These are phyloP conservation scores for Leishmania tropica DNA, from an alignment of 208 protist species.

Conservation along the genomic window DNA sequence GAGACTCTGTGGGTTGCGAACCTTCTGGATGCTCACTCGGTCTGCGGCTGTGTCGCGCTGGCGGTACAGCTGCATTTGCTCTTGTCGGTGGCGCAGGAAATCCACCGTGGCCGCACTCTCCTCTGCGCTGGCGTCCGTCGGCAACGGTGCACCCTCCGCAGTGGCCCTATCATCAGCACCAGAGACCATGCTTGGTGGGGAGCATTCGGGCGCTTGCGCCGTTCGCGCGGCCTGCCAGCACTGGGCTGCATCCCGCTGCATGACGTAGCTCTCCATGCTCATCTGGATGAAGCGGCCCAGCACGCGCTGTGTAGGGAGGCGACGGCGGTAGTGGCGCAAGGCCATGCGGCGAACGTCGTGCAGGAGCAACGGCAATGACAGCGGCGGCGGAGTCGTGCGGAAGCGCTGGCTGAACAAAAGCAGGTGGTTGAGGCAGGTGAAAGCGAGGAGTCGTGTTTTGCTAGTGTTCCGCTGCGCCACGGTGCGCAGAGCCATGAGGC, in stretches of 20 bases:
- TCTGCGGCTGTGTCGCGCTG: conserved; percentile 51
- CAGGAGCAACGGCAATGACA: conserved; percentile 33
- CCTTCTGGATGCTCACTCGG: conserved; percentile 67
- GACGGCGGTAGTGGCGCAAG: conserved; percentile 62
- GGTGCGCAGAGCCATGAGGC: conserved; percentile 49
- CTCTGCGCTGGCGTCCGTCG: conserved; percentile 2
- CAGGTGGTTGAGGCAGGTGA: conserved; percentile 77
- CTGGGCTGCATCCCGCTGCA: conserved; percentile 62
- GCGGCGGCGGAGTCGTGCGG: conserved; percentile 28
- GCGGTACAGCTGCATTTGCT: conserved; percentile 73
- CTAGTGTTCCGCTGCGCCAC: conserved; percentile 60
- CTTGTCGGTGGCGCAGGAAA: conserved; percentile 62
- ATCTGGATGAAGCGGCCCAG: conserved; percentile 75
- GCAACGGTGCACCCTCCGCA: neutral
- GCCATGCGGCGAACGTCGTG: conserved; percentile 63
- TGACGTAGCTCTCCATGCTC: conserved; percentile 71
- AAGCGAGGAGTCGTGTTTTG: conserved; percentile 70
- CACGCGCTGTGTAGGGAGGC: conserved; percentile 32
- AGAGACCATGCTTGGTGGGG: neutral
- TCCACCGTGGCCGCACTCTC: conserved; percentile 34
- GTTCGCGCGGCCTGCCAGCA: conserved; percentile 38
- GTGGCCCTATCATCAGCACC: neutral
- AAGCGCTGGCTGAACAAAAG: conserved; percentile 54
- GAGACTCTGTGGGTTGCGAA: conserved; percentile 54
- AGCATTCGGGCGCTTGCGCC: neutral